A percentile compares a stretch with the other conserved stretches of the same genome.
Conservation (phyloP, 345 rosid genomes). For the Boechera retrofracta region DNA sequence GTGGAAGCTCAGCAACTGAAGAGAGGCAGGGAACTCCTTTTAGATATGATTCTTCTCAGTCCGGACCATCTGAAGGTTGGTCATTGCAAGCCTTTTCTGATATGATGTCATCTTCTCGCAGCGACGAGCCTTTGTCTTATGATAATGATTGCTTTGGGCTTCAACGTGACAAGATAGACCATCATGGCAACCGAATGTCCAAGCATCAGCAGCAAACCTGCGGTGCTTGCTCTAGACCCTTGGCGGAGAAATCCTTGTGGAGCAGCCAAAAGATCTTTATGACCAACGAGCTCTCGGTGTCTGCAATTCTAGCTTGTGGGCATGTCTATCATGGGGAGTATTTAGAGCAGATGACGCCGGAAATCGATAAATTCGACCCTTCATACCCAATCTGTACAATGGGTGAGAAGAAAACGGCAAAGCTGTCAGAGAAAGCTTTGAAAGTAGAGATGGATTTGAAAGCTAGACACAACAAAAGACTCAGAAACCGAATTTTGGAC, state of each 20-base stretch:
- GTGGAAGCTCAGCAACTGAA: slow-evolving; percentile 40
- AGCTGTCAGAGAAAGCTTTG: slow-evolving; percentile 80
- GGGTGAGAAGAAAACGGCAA: slow-evolving; percentile 74
- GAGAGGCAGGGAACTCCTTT: slow-evolving; percentile 47
- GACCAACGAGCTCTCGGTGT: slow-evolving; percentile 69
- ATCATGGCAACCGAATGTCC: slow-evolving; percentile 52
- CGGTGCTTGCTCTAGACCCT: slow-evolving; percentile 83
- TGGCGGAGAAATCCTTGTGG: slow-evolving; percentile 82
- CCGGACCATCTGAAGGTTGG: slow-evolving; percentile 85
- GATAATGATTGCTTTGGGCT: slow-evolving; percentile 62
- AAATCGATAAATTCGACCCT: slow-evolving; percentile 83
- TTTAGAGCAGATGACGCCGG: slow-evolving; percentile 86
- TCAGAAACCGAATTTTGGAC: slow-evolving; percentile 69
- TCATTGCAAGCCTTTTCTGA: slow-evolving; percentile 86
- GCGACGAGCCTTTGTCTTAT: slow-evolving; percentile 62
- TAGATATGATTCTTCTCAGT: slow-evolving; percentile 65
- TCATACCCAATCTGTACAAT: slow-evolving; percentile 90
- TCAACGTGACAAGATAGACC: slow-evolving; percentile 55
- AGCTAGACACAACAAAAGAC: slow-evolving; percentile 66
- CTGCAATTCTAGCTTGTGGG: slow-evolving; percentile 85
- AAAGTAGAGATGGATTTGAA: slow-evolving; percentile 77
- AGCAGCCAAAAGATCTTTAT: slow-evolving; percentile 71
- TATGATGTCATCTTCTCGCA: slow-evolving; percentile 67
- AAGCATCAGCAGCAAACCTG: slow-evolving; percentile 72
- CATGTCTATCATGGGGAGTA: slow-evolving; percentile 98